Evolutionary conservation across 176 grass and related monocot species (phyloP).

Genomic region (Hordeum vulgare): DNA sequence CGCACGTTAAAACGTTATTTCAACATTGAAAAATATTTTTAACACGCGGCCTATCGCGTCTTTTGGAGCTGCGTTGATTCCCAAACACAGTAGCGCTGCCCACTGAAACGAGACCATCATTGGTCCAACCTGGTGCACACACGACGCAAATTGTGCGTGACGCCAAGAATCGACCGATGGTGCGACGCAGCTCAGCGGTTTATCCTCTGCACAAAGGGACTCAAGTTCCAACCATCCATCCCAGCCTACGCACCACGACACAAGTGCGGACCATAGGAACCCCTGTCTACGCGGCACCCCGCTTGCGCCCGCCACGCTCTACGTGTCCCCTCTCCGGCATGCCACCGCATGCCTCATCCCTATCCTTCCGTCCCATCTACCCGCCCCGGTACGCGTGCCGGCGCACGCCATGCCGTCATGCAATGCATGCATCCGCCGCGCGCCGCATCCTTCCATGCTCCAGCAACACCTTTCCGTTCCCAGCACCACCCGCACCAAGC

Average conservation of each 20-base stretch:
- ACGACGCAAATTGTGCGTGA: no score
- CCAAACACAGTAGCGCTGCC: no score
- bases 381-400: not conserved
- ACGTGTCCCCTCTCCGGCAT: constrained; percentile 15
- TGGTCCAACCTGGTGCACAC: no score
- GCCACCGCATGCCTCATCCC: not conserved
- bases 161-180: not conserved
- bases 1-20: no score
- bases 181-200: not conserved
- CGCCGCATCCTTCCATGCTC: not conserved
- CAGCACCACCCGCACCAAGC: no score
- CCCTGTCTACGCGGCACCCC: constrained; percentile 32
- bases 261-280: no score
- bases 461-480: not conserved
- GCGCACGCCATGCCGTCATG: not conserved
- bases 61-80: no score
- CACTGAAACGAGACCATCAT: no score
- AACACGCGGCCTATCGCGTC: no score
- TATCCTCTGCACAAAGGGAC: not conserved
- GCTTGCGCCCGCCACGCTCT: not conserved
- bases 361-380: not conserved
- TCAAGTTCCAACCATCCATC: not conserved
- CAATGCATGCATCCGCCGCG: not conserved
- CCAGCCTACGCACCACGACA: not conserved
- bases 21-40: no score